phyloP scores from a whole-genome alignment of 352 stramenopile genomes.

The Pythium volutum region DNA sequence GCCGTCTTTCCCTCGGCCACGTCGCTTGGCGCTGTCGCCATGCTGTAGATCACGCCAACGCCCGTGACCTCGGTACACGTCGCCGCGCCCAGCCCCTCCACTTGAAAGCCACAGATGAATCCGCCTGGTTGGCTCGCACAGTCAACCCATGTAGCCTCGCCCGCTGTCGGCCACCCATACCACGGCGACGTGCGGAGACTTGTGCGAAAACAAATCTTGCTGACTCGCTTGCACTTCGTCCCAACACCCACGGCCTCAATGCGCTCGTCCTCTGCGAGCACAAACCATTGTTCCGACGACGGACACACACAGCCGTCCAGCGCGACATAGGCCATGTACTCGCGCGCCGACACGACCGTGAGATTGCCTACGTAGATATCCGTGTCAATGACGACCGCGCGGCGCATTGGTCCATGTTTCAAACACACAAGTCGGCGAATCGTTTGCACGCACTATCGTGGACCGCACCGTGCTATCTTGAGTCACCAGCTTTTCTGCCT shows the following conservation, averaged over 20 bases:
- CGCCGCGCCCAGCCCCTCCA: background rate
- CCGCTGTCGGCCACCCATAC: background rate
- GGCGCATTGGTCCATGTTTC: background rate
- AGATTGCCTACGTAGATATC: background rate
- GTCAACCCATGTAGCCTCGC: background rate
- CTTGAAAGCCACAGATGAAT: conserved; percentile 5
- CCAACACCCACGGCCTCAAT: conserved; percentile 1
- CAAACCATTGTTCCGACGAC: background rate
- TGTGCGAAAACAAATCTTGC: background rate
- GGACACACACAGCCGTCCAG: background rate
- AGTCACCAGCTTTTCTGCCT: background rate
- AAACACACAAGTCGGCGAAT: background rate
- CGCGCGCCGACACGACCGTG: background rate
- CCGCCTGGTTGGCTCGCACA: background rate
- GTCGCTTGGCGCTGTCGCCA: background rate
- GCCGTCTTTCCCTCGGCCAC: background rate
- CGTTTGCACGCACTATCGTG: background rate
- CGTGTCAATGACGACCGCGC: background rate
- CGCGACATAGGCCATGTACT: background rate
- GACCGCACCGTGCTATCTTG: background rate
- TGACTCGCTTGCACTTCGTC: background rate
- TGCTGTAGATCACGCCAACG: background rate
- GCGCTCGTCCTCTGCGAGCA: conserved; percentile 4
- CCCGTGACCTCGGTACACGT: background rate
- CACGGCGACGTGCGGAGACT: background rate